Conservation (phyloP, 305 asterid genomes). For the Fraxinus latifolia region DNA sequence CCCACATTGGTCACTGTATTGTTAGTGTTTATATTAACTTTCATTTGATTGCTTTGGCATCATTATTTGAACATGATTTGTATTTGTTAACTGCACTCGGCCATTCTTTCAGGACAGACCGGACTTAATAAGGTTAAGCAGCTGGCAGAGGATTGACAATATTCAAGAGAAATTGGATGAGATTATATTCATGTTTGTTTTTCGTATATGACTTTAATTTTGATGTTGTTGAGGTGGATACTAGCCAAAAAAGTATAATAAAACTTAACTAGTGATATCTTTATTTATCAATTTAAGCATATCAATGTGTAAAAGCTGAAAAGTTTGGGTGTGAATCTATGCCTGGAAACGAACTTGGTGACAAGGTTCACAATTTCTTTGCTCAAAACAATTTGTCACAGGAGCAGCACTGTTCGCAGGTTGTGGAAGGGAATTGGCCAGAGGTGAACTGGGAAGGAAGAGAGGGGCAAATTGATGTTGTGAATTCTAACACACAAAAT, state of each 20-base stretch:
- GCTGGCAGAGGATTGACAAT: slow-evolving; percentile 25
- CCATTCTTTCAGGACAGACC: slow-evolving; percentile 30
- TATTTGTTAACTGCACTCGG: slow-evolving; percentile 6
- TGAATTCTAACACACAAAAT: slow-evolving; percentile 42
- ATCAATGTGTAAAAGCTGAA: slow-evolving; percentile 19
- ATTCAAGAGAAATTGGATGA: slow-evolving; percentile 26
- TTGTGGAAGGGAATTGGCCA: slow-evolving; percentile 58
- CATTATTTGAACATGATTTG: neutral
- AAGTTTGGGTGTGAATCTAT: slow-evolving; percentile 50
- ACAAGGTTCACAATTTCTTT: slow-evolving; percentile 94
- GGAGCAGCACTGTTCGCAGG: slow-evolving; percentile 59
- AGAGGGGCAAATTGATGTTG: slow-evolving; percentile 45
- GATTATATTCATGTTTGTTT: slow-evolving; percentile 17
- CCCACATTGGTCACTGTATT: neutral
- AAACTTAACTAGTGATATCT: slow-evolving; percentile 11
- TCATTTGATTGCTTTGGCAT: slow-evolving; percentile 6
- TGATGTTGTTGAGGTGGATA: slow-evolving; percentile 13
- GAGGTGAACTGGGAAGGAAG: slow-evolving; percentile 59
- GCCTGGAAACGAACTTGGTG: slow-evolving; percentile 97
- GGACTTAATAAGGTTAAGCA: slow-evolving; percentile 28
- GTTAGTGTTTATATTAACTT: slow-evolving; percentile 4
- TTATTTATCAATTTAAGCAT: slow-evolving; percentile 16
- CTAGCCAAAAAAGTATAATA: slow-evolving; percentile 15
- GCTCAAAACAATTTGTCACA: slow-evolving; percentile 68
- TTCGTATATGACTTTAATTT: slow-evolving; percentile 5